phyloP scores from a whole-genome alignment of 257 asterid genomes.

The Solanum sejunctum region DNA sequence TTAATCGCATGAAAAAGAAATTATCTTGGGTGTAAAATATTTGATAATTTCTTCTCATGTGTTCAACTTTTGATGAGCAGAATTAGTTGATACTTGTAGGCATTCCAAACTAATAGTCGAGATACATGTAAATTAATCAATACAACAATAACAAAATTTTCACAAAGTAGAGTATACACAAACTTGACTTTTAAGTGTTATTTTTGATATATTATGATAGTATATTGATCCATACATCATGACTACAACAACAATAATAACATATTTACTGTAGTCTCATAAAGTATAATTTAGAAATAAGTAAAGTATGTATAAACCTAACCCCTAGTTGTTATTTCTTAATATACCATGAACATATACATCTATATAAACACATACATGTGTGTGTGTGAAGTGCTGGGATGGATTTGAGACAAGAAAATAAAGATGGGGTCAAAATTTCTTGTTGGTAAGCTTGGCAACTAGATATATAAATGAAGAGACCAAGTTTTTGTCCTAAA shows the following conservation, averaged over 20 bases:
- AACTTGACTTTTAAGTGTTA: too few relatives aligned
- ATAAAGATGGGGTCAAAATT: background rate
- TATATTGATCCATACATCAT: background rate
- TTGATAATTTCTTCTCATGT: background rate
- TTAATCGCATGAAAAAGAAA: background rate
- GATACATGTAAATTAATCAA: background rate
- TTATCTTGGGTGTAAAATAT: background rate
- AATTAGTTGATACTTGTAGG: background rate
- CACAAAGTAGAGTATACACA: background rate
- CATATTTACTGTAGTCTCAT: background rate
- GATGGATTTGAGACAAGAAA: background rate
- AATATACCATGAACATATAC: too few relatives aligned
- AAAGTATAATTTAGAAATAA: background rate
- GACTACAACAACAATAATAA: background rate
- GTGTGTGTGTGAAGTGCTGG: background rate
- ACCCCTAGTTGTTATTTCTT: too few relatives aligned
- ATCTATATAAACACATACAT: too few relatives aligned
- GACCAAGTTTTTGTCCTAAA: background rate
- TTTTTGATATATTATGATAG: too few relatives aligned
- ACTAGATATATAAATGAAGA: background rate
- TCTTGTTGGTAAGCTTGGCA: background rate
- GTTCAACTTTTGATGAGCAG: background rate
- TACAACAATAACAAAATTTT: background rate
- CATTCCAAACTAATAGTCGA: rapidly evolving
- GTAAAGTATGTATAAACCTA: too few relatives aligned